Conservation (phyloP, 345 rosid genomes). For the Eutrema yunnanense region DNA sequence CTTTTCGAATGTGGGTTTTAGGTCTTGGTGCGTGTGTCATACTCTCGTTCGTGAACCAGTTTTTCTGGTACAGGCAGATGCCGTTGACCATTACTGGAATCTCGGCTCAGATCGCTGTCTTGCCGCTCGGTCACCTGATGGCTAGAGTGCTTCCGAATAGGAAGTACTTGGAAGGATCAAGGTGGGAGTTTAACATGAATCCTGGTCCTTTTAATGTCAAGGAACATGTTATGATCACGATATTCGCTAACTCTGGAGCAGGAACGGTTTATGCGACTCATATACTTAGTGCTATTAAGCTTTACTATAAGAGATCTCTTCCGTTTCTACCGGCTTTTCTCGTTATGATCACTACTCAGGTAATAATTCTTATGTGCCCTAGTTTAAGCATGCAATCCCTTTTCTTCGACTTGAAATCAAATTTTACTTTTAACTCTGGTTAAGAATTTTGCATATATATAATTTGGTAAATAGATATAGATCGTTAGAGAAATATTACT, state of each 20-base stretch:
- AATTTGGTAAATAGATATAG: neutral
- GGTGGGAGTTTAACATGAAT: slow-evolving; percentile 53
- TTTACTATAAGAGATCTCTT: slow-evolving; percentile 51
- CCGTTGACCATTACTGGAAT: slow-evolving; percentile 44
- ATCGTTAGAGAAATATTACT: neutral
- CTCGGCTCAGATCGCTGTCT: slow-evolving; percentile 73
- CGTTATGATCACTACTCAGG: slow-evolving; percentile 80
- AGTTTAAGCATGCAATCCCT: neutral
- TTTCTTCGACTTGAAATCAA: neutral
- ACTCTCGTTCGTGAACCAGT: slow-evolving; percentile 73
- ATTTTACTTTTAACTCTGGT: neutral
- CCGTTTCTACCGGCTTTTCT: slow-evolving; percentile 54
- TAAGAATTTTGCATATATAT: neutral
- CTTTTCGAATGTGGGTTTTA: slow-evolving; percentile 81
- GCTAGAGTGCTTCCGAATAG: slow-evolving; percentile 45
- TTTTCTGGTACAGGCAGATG: slow-evolving; percentile 69
- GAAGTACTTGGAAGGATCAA: slow-evolving; percentile 38
- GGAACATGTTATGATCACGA: slow-evolving; percentile 85
- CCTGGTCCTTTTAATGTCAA: slow-evolving; percentile 81
- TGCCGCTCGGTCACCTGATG: slow-evolving; percentile 69
- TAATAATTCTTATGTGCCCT: neutral
- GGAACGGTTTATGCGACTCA: slow-evolving; percentile 74
- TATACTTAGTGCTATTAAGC: slow-evolving; percentile 62
- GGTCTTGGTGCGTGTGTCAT: slow-evolving; percentile 54
- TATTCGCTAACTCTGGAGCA: slow-evolving; percentile 74